phyloP scores from a whole-genome alignment of 805 yeast species.

The Candida palmyrensis region DNA sequence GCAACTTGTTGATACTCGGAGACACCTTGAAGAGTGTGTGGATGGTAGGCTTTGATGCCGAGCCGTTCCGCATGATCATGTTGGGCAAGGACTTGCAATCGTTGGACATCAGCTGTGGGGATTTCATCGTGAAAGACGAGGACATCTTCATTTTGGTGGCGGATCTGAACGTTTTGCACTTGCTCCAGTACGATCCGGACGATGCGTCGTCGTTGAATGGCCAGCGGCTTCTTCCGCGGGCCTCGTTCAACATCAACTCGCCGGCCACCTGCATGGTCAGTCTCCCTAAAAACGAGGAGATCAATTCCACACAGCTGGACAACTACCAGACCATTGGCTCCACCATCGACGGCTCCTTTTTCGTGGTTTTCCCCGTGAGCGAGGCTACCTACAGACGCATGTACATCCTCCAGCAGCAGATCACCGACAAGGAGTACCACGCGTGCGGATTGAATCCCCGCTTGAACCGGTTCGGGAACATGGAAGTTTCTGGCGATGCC shows the following conservation, averaged over 20 bases:
- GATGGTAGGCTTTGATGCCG: conserved; percentile 88
- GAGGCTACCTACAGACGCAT: conserved; percentile 77
- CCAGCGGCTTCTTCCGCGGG: conserved; percentile 60
- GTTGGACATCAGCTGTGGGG: conserved; percentile 65
- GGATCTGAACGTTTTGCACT: conserved; percentile 64
- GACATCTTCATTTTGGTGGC: conserved; percentile 63
- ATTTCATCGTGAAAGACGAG: conserved; percentile 68
- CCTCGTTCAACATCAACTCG: conserved; percentile 67
- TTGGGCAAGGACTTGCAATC: conserved; percentile 69
- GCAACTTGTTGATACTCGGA: conserved; percentile 75
- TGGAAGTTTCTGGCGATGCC: conserved; percentile 27
- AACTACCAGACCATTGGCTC: conserved; percentile 65
- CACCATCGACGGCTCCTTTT: conserved; percentile 74
- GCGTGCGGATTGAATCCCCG: conserved; percentile 78
- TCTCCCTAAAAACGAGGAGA: conserved; percentile 33
- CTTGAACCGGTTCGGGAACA: conserved; percentile 50
- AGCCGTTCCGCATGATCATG: conserved; percentile 81
- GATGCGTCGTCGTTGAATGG: conserved; percentile 82
- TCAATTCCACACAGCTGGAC: conserved; percentile 17
- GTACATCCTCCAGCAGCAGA: conserved; percentile 81
- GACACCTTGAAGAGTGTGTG: conserved; percentile 75
- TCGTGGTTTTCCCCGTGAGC: conserved; percentile 64
- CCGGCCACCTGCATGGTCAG: conserved; percentile 50
- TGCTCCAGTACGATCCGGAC: conserved; percentile 87
- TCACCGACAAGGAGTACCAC: conserved; percentile 71